Percentiles rank a stretch among this genome's conserved stretches.
phyloP scores from a whole-genome alignment of 306 rosid genomes.

The Gillenia trifoliata region DNA sequence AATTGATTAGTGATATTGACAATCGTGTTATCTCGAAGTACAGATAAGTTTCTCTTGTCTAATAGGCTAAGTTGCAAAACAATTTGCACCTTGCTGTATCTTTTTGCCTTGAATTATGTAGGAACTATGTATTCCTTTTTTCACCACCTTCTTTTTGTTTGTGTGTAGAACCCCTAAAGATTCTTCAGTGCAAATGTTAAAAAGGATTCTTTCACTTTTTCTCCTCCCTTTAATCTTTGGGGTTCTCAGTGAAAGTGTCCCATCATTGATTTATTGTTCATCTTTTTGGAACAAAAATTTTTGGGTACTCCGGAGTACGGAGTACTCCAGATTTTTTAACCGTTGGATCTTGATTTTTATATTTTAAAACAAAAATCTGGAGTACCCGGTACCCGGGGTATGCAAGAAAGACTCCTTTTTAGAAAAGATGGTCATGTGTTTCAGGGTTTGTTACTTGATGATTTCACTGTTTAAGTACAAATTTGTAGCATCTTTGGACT shows the following conservation, averaged over 20 bases:
- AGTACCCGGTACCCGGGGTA: too few species aligned
- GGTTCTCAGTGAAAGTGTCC: slow-evolving; percentile 27
- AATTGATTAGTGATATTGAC: too few species aligned
- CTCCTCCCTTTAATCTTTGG: neutral
- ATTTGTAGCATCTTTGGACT: neutral
- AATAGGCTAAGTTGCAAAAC: neutral
- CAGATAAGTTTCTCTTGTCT: neutral
- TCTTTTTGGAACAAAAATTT: too few species aligned
- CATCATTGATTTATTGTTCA: slow-evolving; percentile 21
- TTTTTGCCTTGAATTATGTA: slow-evolving; percentile 12
- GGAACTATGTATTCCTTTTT: slow-evolving; percentile 4
- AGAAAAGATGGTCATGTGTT: slow-evolving; percentile 30
- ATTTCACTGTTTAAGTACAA: slow-evolving; percentile 1
- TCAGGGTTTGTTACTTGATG: slow-evolving; percentile 15
- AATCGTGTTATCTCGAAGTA: neutral
- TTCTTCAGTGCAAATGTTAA: slow-evolving; percentile 25
- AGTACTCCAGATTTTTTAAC: too few species aligned
- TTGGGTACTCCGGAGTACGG: too few species aligned
- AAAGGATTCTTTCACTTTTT: neutral
- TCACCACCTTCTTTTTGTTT: slow-evolving; percentile 23
- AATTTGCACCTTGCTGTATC: slow-evolving; percentile 8
- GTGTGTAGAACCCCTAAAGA: slow-evolving; percentile 33
- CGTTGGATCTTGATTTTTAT: too few species aligned
- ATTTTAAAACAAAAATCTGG: too few species aligned
- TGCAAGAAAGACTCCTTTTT: too few species aligned